Conservation (phyloP, 2,329 filamentous ascomycete species). For the Calonectria pteridis region DNA sequence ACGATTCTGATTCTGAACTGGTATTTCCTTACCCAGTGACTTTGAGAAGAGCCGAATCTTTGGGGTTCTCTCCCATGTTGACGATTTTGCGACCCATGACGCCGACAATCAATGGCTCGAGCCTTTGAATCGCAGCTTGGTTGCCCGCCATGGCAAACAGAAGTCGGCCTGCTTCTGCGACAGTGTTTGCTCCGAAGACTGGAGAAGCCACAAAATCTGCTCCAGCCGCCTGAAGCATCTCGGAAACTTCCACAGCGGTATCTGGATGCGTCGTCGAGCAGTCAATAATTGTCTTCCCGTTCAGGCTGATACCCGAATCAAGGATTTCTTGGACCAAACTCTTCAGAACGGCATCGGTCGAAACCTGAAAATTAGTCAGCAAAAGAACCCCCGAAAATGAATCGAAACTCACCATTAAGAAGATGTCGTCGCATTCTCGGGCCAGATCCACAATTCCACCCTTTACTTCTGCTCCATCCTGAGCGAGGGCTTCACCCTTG, state of each 20-base stretch:
- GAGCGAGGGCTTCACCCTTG: background rate
- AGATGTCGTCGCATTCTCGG: background rate
- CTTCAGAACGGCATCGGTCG: background rate
- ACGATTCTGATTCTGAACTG: fast-evolving
- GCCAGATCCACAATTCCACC: background rate
- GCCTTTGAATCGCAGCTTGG: background rate
- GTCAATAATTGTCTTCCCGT: background rate
- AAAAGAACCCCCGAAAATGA: background rate
- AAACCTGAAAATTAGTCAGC: background rate
- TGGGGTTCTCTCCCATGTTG: background rate
- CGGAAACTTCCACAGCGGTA: background rate
- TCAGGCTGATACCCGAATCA: background rate
- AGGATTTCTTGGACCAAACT: background rate
- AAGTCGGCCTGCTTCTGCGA: background rate
- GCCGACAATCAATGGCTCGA: background rate
- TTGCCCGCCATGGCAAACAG: background rate
- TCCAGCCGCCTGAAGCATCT: background rate
- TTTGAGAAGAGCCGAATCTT: background rate
- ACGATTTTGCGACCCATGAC: background rate
- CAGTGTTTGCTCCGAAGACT: background rate
- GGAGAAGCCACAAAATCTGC: background rate
- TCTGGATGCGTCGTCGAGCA: background rate
- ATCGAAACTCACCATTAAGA: background rate
- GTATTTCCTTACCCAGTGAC: background rate
- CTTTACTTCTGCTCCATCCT: background rate